Base-by-base conservation (phyloP, 129 eudicot species). In the Ambrosia trifida region DNA sequence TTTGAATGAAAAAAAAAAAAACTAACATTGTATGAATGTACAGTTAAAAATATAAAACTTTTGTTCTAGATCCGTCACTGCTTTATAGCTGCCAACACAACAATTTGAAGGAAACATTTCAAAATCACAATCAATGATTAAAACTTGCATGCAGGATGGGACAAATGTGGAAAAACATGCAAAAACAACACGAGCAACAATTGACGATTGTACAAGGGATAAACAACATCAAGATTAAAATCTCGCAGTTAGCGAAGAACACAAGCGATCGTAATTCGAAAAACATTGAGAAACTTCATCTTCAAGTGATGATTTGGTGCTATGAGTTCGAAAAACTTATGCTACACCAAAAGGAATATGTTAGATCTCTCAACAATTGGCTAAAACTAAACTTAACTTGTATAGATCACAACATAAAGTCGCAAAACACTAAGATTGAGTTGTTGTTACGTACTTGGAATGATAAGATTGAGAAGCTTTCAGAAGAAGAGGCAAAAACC, bases 121-220 rank as follows among this genome's bases (percentile, higher is more conserved):
- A 24, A 66, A 66, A 45, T 45, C 19, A 11, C 11, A 1, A 56
- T 56, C 35, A 24, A 3, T 7, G 5, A 2, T 56, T 35, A 3
- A 54, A 76, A 43, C 38, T 19, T 60, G 2, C 30, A 38, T 83
- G 80, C 86, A 91, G 96, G 72, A 78, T 91, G 93, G 86, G 85
- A 7, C 58, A 78, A 60, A 88, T 91, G 97, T 91, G 97, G 97
- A 86, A 82, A 54, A 74, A 76, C 19, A 88, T 91, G 83, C 74
- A 56, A 57, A 73, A 50, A 33, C 83, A 91, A 64, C 85, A 91
- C 44, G 79, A 84, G 50, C 87, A 43, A 60, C 96, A 88, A 72
- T 57, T 70, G 3, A 80, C 67, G 76, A 73, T 82, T 20, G 76
- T 76, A 9, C 73, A 72, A 45, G 83, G 77, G 31, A 32, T 88